Conservation (phyloP, 345 rosid genomes). For the Syzygium grande region DNA sequence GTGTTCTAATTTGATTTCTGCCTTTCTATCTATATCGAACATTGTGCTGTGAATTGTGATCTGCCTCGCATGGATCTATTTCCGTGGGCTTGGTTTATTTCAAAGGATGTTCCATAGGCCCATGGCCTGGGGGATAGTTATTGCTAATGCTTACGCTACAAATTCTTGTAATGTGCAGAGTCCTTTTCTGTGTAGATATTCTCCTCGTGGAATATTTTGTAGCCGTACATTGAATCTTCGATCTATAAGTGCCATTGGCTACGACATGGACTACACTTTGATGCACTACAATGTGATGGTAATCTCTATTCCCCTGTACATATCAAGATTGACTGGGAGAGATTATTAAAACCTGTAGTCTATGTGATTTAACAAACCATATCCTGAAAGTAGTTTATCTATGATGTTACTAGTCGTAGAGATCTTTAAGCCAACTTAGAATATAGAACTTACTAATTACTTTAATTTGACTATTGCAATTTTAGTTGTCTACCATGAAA, state of each 20-base stretch:
- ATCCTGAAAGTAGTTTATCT: not conserved
- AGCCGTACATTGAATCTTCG: conserved; percentile 90
- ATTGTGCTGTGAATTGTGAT: not conserved
- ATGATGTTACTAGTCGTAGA: not conserved
- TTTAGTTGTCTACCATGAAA: not conserved
- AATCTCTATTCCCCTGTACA: not conserved
- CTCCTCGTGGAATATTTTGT: conserved; percentile 92
- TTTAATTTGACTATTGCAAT: not conserved
- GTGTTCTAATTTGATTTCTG: not conserved
- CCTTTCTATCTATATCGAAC: not conserved
- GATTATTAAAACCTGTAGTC: not conserved
- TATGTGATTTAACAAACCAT: not conserved
- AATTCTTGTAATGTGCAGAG: conserved; percentile 35
- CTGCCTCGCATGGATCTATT: not conserved
- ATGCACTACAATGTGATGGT: conserved; percentile 93
- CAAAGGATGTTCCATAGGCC: not conserved
- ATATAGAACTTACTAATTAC: not conserved
- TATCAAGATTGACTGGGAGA: not conserved
- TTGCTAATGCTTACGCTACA: not conserved
- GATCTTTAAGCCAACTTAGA: not conserved
- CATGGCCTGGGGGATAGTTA: not conserved
- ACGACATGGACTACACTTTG: conserved; percentile 99
- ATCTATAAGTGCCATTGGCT: conserved; percentile 93
- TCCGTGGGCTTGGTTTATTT: not conserved
- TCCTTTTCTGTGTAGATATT: conserved; percentile 69